Conservation (phyloP, 2,329 filamentous ascomycete species). For the Teratosphaeriaceae sp. region DNA sequence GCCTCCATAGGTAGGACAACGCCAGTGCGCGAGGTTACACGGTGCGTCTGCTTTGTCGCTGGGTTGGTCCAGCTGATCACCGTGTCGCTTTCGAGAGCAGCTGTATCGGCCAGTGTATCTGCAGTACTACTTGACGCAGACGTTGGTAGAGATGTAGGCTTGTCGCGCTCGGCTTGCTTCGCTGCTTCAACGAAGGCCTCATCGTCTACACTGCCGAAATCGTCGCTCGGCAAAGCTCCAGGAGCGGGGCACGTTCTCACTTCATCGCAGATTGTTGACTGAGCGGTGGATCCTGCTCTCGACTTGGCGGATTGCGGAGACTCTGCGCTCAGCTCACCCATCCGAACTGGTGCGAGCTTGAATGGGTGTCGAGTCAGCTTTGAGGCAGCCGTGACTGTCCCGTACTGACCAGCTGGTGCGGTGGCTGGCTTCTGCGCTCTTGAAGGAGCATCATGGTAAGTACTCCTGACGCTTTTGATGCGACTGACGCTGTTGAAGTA, state of each 20-base stretch:
- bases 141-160: not conserved
- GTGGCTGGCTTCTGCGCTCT: not conserved
- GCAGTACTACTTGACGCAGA: too few relatives aligned
- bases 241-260: too few relatives aligned
- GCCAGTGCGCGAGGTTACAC: slow-evolving; percentile 53
- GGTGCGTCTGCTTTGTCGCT: slow-evolving; percentile 44
- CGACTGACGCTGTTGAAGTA: slow-evolving; percentile 35
- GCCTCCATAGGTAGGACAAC: slow-evolving; percentile 21
- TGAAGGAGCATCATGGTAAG: slow-evolving; percentile 4
- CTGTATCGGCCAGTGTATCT: not conserved
- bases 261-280: too few relatives aligned
- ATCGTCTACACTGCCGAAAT: slow-evolving; percentile 23
- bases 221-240: too few relatives aligned
- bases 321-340: slow-evolving; percentile 6
- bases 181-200: slow-evolving; percentile 7
- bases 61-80: slow-evolving; percentile 56
- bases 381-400: not conserved
- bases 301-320: too few relatives aligned
- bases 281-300: too few relatives aligned
- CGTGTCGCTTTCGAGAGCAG: slow-evolving; percentile 23
- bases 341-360: slow-evolving; percentile 4
- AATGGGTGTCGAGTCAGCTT: slow-evolving; percentile 2
- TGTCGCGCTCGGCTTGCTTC: not conserved
- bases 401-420: not conserved
- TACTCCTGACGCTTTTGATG: slow-evolving; percentile 33